Conservation (phyloP, 441 rosid species). For the Codiaeum variegatum region DNA sequence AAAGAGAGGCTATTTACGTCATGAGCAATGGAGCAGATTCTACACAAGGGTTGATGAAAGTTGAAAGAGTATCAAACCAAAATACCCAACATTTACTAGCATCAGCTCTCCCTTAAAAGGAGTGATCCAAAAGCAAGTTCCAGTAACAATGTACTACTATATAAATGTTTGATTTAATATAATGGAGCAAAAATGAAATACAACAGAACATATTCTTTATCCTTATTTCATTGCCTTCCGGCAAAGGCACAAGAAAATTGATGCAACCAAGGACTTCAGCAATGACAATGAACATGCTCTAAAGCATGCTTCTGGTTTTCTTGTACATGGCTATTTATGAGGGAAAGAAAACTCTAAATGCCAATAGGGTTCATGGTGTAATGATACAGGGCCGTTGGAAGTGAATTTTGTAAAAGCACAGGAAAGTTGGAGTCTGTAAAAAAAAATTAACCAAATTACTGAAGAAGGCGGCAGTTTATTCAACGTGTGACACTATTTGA, state of each 20-base stretch:
- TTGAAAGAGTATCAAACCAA: not conserved
- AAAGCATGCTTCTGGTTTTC: too few species aligned
- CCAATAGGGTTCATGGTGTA: too few species aligned
- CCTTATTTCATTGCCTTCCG: not conserved
- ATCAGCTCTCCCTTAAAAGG: not conserved
- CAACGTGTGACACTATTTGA: too few species aligned
- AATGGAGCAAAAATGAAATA: not conserved
- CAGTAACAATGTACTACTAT: not conserved
- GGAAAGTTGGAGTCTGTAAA: too few species aligned
- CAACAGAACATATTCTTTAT: not conserved
- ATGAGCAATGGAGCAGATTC: not conserved
- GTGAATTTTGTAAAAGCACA: too few species aligned
- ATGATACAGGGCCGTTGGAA: too few species aligned
- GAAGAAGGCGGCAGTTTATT: too few species aligned
- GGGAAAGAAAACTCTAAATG: too few species aligned
- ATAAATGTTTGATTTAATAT: not conserved
- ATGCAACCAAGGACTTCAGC: not conserved
- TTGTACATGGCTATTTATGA: too few species aligned
- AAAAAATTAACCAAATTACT: too few species aligned
- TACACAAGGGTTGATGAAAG: not conserved
- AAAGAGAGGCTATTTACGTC: not conserved
- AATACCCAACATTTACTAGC: not conserved
- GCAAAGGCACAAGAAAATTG: not conserved
- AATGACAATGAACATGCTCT: too few species aligned
- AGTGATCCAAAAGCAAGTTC: not conserved